These are phyloP conservation scores for Reutealis trisperma DNA, from an alignment of 345 rosid genomes.

Conservation along the genomic window DNA sequence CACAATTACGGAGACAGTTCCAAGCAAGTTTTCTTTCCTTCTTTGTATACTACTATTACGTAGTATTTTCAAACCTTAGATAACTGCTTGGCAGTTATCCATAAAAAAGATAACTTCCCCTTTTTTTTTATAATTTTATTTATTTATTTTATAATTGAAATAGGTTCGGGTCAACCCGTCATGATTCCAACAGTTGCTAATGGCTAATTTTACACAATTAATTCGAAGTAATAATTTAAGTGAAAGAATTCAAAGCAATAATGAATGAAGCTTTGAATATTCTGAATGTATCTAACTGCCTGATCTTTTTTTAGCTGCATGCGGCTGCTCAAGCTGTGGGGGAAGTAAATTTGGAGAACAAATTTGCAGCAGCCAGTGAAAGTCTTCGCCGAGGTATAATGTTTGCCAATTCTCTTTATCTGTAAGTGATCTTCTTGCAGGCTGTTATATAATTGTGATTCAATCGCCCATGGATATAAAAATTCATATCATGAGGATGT, in stretches of 20 bases:
- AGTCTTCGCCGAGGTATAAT: slow-evolving; percentile 88
- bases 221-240: too few species aligned
- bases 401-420: slow-evolving; percentile 89
- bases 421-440: slow-evolving; percentile 33
- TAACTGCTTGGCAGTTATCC: too few species aligned
- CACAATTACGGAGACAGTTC: too few species aligned
- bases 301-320: slow-evolving; percentile 46
- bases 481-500: background rate
- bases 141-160: too few species aligned
- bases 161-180: too few species aligned
- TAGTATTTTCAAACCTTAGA: too few species aligned
- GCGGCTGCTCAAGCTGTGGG: slow-evolving; percentile 96
- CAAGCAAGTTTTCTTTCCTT: too few species aligned
- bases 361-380: slow-evolving; percentile 88
- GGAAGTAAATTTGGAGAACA: slow-evolving; percentile 63
- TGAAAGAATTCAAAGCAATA: background rate
- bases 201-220: background rate
- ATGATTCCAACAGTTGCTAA: too few species aligned
- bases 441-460: slow-evolving; percentile 3
- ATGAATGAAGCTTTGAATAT: background rate
- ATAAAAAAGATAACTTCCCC: too few species aligned
- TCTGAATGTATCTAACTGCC: background rate
- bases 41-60: too few species aligned
- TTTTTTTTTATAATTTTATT: too few species aligned
- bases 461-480: slow-evolving; percentile 3